Base-by-base conservation (phyloP, 805 yeast genomes). In the Wickerhamiella cacticola region DNA sequence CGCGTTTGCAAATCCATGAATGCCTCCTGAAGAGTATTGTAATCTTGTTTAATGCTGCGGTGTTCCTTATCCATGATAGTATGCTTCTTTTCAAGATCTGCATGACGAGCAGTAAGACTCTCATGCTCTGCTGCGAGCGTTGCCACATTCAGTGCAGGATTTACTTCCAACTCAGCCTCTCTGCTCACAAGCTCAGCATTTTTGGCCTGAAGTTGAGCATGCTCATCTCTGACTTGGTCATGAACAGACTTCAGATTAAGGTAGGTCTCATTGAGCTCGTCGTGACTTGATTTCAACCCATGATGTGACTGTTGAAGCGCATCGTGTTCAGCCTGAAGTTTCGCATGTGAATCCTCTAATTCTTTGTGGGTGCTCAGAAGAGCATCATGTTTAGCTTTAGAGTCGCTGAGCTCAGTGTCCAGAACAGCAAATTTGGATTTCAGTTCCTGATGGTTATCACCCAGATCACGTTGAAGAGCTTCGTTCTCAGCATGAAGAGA, bases 1-100 rank as follows among this genome's bases (percentile, higher is more conserved):
- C 38, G 46, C 10, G 46, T 43, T 34, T 43, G 46, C 23, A 43
- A 24, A 34, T 43, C 52, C 26, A 52, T 53, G 15, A 55, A 44
- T 36, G 60, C 62, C 16, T 41, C 48, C 21, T 51, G 48, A 21
- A 63, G 50, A 23, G 46, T 48, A 15, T 46, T 48, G 39, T 57
- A 54, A 23, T 59, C 62, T 16, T 46, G 36, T 24, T 38, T 29
- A 2, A 50, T 29, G 18, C 21, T 35, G 21, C 38, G 23, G 38
- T 50, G 42, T 43, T 48, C 45, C 3, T 39, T 42, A 4, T 39
- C 36, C 36, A 50, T n/a, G n/a, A 21, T 7, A 7, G 24, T 10
- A 22, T 46, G 45, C 21, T 40, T 35, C 5, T 35, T 25, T 15
- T 39, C 23, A 3, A 46, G 33, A 12, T 35, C 26, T 4, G 35